Evolutionary conservation across 1,284 basidiomycete genomes (phyloP).

Genomic region (Ganoderma sp.): DNA sequence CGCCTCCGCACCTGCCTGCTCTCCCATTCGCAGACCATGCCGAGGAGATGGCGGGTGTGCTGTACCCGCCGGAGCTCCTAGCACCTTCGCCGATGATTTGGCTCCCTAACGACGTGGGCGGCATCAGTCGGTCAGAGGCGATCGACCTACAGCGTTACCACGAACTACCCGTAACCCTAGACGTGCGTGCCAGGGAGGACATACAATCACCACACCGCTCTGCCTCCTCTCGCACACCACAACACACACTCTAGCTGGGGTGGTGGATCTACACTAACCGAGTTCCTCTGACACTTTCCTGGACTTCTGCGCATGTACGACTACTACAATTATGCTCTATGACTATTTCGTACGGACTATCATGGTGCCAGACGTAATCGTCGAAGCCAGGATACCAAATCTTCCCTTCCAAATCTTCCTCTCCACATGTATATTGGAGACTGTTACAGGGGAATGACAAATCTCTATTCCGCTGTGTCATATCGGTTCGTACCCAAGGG

Average conservation of each 20-base stretch:
- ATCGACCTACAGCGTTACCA: constrained; percentile 75
- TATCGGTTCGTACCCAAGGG: too few relatives aligned
- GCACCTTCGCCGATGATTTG: constrained; percentile 79
- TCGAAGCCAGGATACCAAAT: too few relatives aligned
- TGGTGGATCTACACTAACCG: not conserved
- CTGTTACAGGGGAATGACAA: not conserved
- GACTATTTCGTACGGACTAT: constrained; percentile 10
- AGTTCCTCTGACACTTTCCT: not conserved
- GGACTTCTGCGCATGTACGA: constrained; percentile 11
- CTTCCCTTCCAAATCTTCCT: too few relatives aligned
- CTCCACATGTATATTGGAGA: too few relatives aligned
- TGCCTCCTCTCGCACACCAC: constrained; percentile 21
- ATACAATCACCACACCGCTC: constrained; percentile 17
- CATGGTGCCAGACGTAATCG: not conserved
- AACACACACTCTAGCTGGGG: not conserved
- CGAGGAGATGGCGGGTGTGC: constrained; percentile 73
- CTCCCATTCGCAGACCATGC: constrained; percentile 74
- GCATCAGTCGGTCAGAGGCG: constrained; percentile 73
- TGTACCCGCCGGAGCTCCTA: constrained; percentile 82
- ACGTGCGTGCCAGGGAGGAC: constrained; percentile 65
- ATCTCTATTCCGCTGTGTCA: too few relatives aligned
- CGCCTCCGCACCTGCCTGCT: constrained; percentile 73
- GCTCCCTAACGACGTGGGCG: constrained; percentile 76
- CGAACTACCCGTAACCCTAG: constrained; percentile 65
- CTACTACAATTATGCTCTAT: constrained; percentile 19